Conservation (phyloP, 225 moss, liverwort and hornwort genomes). For the Marchantia paleacea region DNA sequence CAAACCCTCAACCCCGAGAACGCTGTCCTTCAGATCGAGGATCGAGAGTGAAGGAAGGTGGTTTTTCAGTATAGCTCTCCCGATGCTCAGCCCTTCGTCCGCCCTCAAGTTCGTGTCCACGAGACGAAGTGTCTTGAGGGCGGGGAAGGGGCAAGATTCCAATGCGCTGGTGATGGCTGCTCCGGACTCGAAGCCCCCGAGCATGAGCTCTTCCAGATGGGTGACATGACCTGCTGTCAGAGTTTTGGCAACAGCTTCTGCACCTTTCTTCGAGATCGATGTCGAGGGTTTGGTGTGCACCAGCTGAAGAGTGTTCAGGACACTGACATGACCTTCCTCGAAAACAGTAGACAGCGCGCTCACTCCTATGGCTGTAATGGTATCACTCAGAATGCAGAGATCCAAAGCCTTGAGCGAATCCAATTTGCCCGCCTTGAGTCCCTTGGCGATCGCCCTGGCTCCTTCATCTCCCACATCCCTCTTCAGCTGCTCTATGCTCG, state of each 20-base stretch:
- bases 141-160: background rate
- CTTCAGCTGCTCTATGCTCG: conserved; percentile 7
- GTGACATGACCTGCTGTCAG: background rate
- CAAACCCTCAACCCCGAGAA: conserved; percentile 1
- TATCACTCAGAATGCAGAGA: conserved; percentile 18
- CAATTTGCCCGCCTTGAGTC: conserved; percentile 10
- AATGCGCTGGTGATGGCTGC: conserved; percentile 1
- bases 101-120: conserved; percentile 13
- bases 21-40: conserved; percentile 20
- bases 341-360: background rate
- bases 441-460: conserved; percentile 1
- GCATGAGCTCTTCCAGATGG: conserved; percentile 10
- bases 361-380: conserved; percentile 2
- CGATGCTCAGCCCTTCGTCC: conserved; percentile 4
- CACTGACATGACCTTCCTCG: conserved; percentile 7
- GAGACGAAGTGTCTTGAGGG: conserved; percentile 3
- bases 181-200: conserved; percentile 16
- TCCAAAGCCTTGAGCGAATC: background rate
- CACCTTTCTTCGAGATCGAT: conserved; percentile 12
- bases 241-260: conserved; percentile 15
- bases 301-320: conserved; percentile 10
- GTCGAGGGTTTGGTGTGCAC: conserved; percentile 12
- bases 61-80: background rate
- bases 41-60: conserved; percentile 1
- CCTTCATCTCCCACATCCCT: conserved; percentile 17